Evolutionary conservation across 129 eudicot species (phyloP), one percentile per base, ranked within the genome.

Genomic region (Erigeron canadensis): DNA sequence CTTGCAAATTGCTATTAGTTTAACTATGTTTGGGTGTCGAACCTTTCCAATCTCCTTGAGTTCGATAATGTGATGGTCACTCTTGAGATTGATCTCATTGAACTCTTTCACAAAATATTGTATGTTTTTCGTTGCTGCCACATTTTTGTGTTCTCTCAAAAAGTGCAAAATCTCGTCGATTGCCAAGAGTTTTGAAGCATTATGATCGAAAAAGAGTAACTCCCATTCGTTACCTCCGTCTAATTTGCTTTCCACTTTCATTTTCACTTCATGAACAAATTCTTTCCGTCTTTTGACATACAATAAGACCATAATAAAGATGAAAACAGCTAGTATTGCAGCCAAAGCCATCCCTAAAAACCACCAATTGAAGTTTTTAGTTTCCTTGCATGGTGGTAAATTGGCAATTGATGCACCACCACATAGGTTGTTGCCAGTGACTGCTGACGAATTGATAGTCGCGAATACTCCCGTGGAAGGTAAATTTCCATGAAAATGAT

Each of bases 391-490:
- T 69, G 95, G 86, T 42, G 91, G 84, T 53, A 92, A 79, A 12
- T 83, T 80, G 21, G 78, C 44, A 0, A 69, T 48, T 15, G 67
- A 22, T 54, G 65, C 85, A 21, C 91, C 89, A 0, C 91, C 95
- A 18, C 98, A 92, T 10, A 92, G 87, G 40, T 75, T 53, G 67
- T 89, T 92, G 28, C 98, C 98, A 0, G 19, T 53, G 16, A 92
- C 81, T 0, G 91, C 84, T 4, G 82, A 81, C 3, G 82, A 77
- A 48, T 87, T 92, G 66, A 92, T 86, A 0, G 95, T 89, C 5
- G 85, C 54, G 69, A 92, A 92, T 2, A 89, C 91, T 42, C 91
- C 96, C 1, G 89, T 80, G 46, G 91, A 72, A 5, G 98, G 98
- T 68, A 92, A 63, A 51, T 77, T 73, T 2, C 98, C 98, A n/a